A percentile compares a stretch with the other conserved stretches of the same genome.
Conservation (phyloP, 2,329 filamentous ascomycete genomes). For the Ceratocystis diversiconidia region DNA sequence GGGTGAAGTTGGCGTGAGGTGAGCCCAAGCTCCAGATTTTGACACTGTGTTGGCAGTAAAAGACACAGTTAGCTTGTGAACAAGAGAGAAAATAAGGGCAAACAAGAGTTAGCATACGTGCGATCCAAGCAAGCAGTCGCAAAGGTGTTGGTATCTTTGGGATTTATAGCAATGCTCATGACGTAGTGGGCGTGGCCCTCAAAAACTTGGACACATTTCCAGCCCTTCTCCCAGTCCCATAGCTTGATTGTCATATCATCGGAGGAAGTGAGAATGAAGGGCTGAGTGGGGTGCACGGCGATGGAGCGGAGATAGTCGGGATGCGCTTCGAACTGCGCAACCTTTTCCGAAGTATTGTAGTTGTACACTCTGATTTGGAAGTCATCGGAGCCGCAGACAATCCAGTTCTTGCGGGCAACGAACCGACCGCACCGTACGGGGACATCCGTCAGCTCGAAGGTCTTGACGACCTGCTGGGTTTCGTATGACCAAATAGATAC, state of each 20-base stretch:
- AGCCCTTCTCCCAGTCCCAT: constrained; percentile 97
- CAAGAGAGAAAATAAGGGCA: neutral
- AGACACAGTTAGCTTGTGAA: neutral
- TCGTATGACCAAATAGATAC: constrained; percentile 99
- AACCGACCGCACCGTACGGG: constrained; percentile 94
- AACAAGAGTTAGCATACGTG: constrained; percentile 9
- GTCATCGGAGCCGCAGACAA: constrained; percentile 89
- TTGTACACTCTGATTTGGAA: constrained; percentile 85
- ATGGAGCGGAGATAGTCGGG: constrained; percentile 98
- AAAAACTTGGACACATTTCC: constrained; percentile 95
- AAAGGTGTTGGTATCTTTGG: constrained; percentile 86
- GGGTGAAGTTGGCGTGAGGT: constrained; percentile 85
- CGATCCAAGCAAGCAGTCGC: constrained; percentile 90
- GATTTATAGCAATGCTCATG: constrained; percentile 93
- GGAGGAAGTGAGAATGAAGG: constrained; percentile 87
- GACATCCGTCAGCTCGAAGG: constrained; percentile 96
- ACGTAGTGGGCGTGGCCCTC: constrained; percentile 94
- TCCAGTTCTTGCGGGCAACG: constrained; percentile 97
- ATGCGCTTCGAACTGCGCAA: constrained; percentile 91
- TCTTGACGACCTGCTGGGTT: constrained; percentile 93
- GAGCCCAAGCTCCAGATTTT: constrained; percentile 97
- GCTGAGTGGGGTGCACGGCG: constrained; percentile 85
- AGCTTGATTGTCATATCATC: constrained; percentile 98
- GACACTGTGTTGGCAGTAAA: constrained; percentile 42
- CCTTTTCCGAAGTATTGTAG: constrained; percentile 99